Evolutionary conservation across 257 asterid species (phyloP), one percentile per base, ranked within the genome.

Genomic region (Nicotiana otophora): DNA sequence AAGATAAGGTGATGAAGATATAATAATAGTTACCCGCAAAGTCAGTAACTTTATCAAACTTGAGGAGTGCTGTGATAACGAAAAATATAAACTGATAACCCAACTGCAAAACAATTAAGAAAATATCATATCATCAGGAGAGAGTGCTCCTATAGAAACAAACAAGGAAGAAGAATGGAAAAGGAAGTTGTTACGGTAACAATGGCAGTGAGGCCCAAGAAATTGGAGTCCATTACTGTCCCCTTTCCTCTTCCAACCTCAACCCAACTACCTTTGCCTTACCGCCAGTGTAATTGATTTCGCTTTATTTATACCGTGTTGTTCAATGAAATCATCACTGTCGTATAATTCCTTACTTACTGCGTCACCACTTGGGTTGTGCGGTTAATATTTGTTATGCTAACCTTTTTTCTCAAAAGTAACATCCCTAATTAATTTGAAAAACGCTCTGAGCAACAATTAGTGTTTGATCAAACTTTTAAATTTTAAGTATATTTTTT

Each of bases 21-120:
- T 34, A 42, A 26, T 17, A 77, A 77, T 76, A 2, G 46, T 14
- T 81, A 94, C 99, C 98, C 2, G 99, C 98, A 85, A 96, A 96
- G 88, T 96, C 99, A 14, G 99, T 96, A 84, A 96, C 93, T 88
- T 96, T 96, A 88, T 96, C 99, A 82, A 96, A 88, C 86, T 83
- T 91, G 53, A 96, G 87, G 81, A 96, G 95, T 36, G 98, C 98
- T 26, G 99, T 94, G 89, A 96, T 89, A 66, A 91, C 66, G 72
- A 96, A 96, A 94, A 96, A 96, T 66, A 86, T 20, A 0, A 94
- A 86, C 76, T 96, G 99, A 92, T 94, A 96, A 53, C 87, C 91
- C 89, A 94, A 96, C 99, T 96, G 88, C 91, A 86, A 90, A 86
- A 77, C 61, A 77, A 82, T 15, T 10, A 63, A 75, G 68, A 51